A percentile compares a stretch with the other conserved stretches of the same genome.
Conservation (phyloP, 2,329 filamentous ascomycete genomes). For the Aspergillus sergii region DNA sequence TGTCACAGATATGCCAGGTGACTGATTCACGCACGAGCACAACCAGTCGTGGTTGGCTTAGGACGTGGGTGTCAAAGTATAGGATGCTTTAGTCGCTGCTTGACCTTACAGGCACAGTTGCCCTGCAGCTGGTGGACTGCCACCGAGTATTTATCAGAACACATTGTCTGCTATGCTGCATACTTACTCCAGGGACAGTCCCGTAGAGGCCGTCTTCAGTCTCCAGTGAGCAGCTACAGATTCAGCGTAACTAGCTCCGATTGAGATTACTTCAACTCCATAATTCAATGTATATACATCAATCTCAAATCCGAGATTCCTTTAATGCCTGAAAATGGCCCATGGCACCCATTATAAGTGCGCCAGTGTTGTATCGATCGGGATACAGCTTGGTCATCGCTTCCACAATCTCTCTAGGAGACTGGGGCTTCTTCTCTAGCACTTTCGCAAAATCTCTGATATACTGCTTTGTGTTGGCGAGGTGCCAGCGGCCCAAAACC, state of each 20-base stretch:
- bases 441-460: conserved; percentile 5
- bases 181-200: not conserved
- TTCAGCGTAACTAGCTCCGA: not conserved
- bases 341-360: conserved; percentile 5
- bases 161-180: not conserved
- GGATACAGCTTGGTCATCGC: conserved; percentile 9
- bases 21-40: not conserved
- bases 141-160: not conserved
- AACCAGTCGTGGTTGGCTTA: not conserved
- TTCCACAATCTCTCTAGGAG: conserved; percentile 1
- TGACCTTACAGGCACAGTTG: not conserved
- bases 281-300: not conserved
- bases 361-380: conserved; percentile 10
- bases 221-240: not conserved
- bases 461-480: conserved; percentile 11
- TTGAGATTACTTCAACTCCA: not conserved
- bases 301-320: conserved; percentile 1
- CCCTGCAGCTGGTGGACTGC: not conserved
- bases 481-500: conserved; percentile 11
- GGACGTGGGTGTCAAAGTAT: not conserved
- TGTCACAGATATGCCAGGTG: not conserved
- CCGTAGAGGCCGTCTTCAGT: not conserved
- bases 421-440: conserved; percentile 1
- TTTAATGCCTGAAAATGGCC: conserved; percentile 3
- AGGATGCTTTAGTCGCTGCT: not conserved